Percentiles rank a stretch among this genome's conserved stretches.
Conservation (phyloP, 352 stramenopile genomes). For the Phytopythium litorale region DNA sequence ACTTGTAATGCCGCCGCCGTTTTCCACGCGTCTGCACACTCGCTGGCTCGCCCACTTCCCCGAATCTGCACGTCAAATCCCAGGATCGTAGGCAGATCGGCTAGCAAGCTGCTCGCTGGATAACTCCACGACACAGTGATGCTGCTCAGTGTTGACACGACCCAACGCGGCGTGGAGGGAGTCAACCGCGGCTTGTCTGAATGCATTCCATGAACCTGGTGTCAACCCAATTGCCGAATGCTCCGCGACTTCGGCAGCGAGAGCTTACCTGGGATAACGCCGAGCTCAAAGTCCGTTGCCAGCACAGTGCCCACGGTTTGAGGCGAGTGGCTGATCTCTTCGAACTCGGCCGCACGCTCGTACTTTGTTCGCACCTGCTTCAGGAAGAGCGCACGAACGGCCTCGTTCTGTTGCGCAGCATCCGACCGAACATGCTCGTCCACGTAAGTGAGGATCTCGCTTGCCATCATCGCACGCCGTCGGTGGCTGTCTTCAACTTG, state of each 20-base stretch:
- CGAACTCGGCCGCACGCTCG: slow-evolving; percentile 46
- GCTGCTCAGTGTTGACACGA: slow-evolving; percentile 36
- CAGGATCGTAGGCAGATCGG: slow-evolving; percentile 41
- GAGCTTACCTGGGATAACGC: slow-evolving; percentile 28
- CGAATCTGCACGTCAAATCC: slow-evolving; percentile 60
- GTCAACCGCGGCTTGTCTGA: slow-evolving; percentile 8
- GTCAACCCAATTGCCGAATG: neutral
- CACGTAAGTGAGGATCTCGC: slow-evolving; percentile 42
- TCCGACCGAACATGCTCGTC: slow-evolving; percentile 27
- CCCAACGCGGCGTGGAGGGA: slow-evolving; percentile 25
- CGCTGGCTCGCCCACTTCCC: slow-evolving; percentile 39
- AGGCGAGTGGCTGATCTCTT: slow-evolving; percentile 55
- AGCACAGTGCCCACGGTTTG: slow-evolving; percentile 23
- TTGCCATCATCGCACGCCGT: slow-evolving; percentile 17
- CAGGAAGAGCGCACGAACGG: slow-evolving; percentile 40
- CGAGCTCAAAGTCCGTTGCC: slow-evolving; percentile 36
- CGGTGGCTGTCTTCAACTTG: slow-evolving; percentile 15
- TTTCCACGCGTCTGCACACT: slow-evolving; percentile 35
- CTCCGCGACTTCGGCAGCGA: too few species aligned
- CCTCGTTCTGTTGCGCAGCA: slow-evolving; percentile 33
- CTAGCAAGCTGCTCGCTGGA: slow-evolving; percentile 2
- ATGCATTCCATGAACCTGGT: neutral
- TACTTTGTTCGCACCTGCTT: slow-evolving; percentile 60
- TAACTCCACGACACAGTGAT: slow-evolving; percentile 43
- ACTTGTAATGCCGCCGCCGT: slow-evolving; percentile 52